Conservation (phyloP, 345 rosid genomes). For the Hibiscus syriacus region DNA sequence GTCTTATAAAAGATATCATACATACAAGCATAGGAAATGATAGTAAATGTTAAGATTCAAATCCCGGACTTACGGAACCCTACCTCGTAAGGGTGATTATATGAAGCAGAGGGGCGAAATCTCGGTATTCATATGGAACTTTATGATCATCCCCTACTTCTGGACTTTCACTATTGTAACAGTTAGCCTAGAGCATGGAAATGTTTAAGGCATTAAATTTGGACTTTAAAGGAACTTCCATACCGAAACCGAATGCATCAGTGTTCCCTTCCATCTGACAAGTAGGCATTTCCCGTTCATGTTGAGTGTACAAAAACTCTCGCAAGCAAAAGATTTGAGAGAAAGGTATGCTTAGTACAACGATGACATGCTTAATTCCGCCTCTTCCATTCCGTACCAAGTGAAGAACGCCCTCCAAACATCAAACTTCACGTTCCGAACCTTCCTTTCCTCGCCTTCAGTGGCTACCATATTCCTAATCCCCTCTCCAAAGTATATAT, state of each 20-base stretch:
- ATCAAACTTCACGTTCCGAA: constrained; percentile 28
- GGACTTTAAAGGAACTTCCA: constrained; percentile 28
- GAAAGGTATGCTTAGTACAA: constrained; percentile 32
- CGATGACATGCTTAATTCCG: constrained; percentile 29
- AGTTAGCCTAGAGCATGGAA: background rate
- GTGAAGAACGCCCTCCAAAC: constrained; percentile 38
- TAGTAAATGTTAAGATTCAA: background rate
- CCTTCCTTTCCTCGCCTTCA: constrained; percentile 35
- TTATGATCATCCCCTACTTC: too few relatives aligned
- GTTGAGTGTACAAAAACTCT: constrained; percentile 28
- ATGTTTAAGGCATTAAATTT: background rate
- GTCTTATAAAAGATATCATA: background rate
- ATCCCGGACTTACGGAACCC: background rate
- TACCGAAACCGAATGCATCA: constrained; percentile 32
- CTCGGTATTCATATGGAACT: too few relatives aligned
- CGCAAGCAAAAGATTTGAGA: constrained; percentile 13
- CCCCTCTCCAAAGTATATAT: constrained; percentile 18
- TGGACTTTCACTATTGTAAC: background rate
- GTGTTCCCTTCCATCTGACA: constrained; percentile 45
- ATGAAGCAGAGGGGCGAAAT: too few relatives aligned
- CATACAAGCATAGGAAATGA: background rate
- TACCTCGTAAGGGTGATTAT: background rate
- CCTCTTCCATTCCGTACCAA: constrained; percentile 34
- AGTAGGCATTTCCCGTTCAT: constrained; percentile 30
- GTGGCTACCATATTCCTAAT: constrained; percentile 26